Percentiles rank a stretch among this genome's conserved stretches.
phyloP scores from a whole-genome alignment of 768 basidiomycete species.

The Suillus paluster region DNA sequence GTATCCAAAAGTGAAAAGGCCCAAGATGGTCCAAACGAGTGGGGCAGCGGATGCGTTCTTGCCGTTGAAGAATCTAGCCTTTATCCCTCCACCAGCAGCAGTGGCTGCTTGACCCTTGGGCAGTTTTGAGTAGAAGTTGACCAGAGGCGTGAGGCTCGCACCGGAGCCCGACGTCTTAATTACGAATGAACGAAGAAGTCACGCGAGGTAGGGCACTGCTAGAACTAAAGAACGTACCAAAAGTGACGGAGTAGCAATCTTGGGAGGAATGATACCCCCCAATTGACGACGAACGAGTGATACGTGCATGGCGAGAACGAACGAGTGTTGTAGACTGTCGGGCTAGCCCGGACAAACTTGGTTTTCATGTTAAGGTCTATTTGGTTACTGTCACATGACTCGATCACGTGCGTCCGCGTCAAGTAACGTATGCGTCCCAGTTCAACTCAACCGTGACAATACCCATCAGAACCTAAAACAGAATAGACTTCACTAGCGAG shows the following conservation, averaged over 20 bases:
- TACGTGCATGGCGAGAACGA: conserved; percentile 66
- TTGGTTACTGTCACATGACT: neutral
- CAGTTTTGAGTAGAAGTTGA: conserved; percentile 95
- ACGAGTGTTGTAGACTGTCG: conserved; percentile 16
- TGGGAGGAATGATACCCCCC: conserved; percentile 86
- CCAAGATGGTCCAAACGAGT: conserved; percentile 62
- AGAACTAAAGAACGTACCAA: conserved; percentile 53
- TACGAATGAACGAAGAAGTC: conserved; percentile 12
- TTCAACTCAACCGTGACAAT: neutral
- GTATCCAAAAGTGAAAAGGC: conserved; percentile 79
- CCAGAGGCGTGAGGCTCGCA: conserved; percentile 79
- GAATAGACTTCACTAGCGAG: neutral
- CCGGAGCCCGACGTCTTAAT: conserved; percentile 80
- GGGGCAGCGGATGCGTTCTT: conserved; percentile 83
- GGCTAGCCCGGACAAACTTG: conserved; percentile 16
- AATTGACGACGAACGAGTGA: conserved; percentile 86
- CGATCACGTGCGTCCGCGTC: too few species aligned
- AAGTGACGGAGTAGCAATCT: conserved; percentile 90
- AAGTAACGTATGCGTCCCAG: too few species aligned
- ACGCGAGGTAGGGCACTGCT: neutral
- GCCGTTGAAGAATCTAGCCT: conserved; percentile 83
- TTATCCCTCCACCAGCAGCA: conserved; percentile 74
- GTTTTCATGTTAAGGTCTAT: conserved; percentile 4
- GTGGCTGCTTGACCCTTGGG: conserved; percentile 83
- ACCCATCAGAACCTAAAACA: neutral